Base-by-base conservation (phyloP, 2,329 filamentous ascomycete species). In the Leptographium procerum region DNA sequence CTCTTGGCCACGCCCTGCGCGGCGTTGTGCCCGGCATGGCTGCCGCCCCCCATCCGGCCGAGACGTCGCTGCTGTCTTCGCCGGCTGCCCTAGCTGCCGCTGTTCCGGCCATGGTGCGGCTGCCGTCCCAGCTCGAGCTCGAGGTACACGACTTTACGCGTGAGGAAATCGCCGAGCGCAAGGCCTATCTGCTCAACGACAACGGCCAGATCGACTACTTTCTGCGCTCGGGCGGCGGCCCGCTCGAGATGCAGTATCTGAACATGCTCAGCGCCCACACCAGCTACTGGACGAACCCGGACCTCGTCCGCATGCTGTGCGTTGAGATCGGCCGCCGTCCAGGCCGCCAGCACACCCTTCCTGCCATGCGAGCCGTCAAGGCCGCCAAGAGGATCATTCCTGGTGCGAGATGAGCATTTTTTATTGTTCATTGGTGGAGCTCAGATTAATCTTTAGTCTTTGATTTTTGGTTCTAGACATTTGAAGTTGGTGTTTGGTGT, bases 211-310 rank as follows among this genome's bases (percentile, higher is more conserved):
- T 99, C 47, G 94, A 99, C 69, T 99, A 84, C 71, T 95, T 87
- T 66, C 75, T 99, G 54, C 84, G 84, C 54, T 91, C 89, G 9
- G 88, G 90, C 0, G 87, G 89, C 1, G 94, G 94, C 0, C 87
- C 91, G 4, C 75, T 99, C 40, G 94, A 96, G 71, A 91, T 96
- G 28, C 91, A 97, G 72, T 99, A 99, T 69, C 73, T 97, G 40
- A 96, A 95, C 64, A 99, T 99, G 94, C 74, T 99, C 57, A 89
- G 90, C 59, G 94, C 94, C 10, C 94, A 99, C 71, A 91, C 89
- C 58, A 92, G 88, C 69, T 99, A 99, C 71, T 99, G 94, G 94
- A 80, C 84, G 2, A 85, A 88, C 65, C 82, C 77, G 31, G 94
- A 97, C 69, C 91, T 99, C 69, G 85, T 95, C n/a, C 77, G 91